These are phyloP conservation scores for Myxozyma neotropica DNA, from an alignment of 805 yeast species.

Conservation along the genomic window DNA sequence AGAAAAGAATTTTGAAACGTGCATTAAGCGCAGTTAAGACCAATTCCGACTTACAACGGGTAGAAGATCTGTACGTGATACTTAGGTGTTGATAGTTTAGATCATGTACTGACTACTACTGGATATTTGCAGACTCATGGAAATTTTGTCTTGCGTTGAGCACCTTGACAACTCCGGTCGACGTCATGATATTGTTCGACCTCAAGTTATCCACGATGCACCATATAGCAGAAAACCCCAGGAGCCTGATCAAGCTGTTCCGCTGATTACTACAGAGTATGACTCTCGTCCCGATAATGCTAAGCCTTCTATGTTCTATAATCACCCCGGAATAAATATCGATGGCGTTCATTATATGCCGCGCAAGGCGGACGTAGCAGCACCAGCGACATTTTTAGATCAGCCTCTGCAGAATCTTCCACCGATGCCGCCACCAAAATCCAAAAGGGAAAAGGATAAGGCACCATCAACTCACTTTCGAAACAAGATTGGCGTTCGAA, in stretches of 20 bases:
- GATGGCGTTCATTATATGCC: too few species aligned
- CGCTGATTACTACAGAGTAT: too few species aligned
- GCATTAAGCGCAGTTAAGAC: slow-evolving; percentile 17
- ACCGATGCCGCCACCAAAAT: background rate
- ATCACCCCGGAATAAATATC: too few species aligned
- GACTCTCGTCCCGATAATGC: too few species aligned
- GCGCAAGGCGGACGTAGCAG: too few species aligned
- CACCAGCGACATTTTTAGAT: too few species aligned
- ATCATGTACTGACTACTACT: background rate
- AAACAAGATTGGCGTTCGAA: background rate
- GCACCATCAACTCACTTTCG: too few species aligned
- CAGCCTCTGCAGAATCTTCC: too few species aligned
- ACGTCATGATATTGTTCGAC: background rate
- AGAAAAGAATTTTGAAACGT: slow-evolving; percentile 15
- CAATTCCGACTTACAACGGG: slow-evolving; percentile 16
- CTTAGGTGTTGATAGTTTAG: too few species aligned
- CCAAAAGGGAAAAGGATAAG: background rate
- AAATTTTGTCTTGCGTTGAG: slow-evolving; percentile 23
- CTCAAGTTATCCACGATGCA: background rate
- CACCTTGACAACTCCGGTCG: slow-evolving; percentile 7
- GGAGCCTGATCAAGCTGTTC: too few species aligned
- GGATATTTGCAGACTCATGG: background rate
- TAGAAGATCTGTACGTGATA: slow-evolving; percentile 23
- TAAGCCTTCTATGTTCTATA: too few species aligned
- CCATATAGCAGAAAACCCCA: background rate